Base-by-base conservation (phyloP, 2,329 filamentous ascomycete genomes). In the Sordariomycetes sp. region DNA sequence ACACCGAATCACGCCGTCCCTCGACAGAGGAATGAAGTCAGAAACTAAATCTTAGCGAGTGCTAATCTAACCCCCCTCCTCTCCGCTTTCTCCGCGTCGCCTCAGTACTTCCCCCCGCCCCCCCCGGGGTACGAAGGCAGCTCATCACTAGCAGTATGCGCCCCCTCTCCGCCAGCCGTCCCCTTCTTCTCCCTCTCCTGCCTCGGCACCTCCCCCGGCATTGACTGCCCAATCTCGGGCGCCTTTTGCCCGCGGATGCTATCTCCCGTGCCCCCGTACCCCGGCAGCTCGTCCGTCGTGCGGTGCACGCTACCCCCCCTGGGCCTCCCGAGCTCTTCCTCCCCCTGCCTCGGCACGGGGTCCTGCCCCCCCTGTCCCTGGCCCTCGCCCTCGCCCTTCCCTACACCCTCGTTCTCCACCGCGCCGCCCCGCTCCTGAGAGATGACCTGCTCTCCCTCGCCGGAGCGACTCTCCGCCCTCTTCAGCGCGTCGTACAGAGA, bases 401-500 rank as follows among this genome's bases (percentile, higher is more conserved):
- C 42, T 10, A n/a, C n/a, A 13, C 45, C 22, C 22, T n/a, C 17
- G n/a, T 3, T 24, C 45, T 17, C 15, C 15, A 15, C 39, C 39
- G 39, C 39, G 15, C n/a, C 55, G 8, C 35, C 35, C 22, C 35
- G 6, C n/a, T 2, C 45, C 45, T 50, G n/a, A 10, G 55, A 48
- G 7, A 56, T 42, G 34, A 56, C 22, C 12, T 51, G 34, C 28
- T 56, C 55, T 3, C 52, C 55, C 2, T 42, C 45, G 5, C 12
- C 45, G 10, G 35, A 22, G 10, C 34, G 35, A n/a, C 34, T 36
- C 39, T 57, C 56, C 2, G 56, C 56, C 28, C 32, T 53, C 36
- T n/a, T 45, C 15, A 57, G 56, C 12, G 56, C 56, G 20, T 57
- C 56, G 22, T 53, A 20, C 22, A 57, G 56, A 2, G 52, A 22